phyloP scores from a whole-genome alignment of 2,329 filamentous ascomycete species.

The Helotiales sp. region DNA sequence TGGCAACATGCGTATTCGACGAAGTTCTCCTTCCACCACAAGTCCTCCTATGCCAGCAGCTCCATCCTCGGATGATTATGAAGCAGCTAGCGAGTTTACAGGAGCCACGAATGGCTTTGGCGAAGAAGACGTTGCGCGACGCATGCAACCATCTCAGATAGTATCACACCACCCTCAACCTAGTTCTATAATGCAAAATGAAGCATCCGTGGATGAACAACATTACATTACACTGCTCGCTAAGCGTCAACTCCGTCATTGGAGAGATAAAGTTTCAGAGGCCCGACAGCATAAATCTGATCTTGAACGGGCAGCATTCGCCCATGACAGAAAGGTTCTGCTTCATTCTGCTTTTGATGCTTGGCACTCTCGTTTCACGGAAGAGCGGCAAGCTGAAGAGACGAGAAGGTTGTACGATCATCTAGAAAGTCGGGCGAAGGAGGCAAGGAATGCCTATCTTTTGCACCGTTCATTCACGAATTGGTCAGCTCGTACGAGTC shows the following conservation, averaged over 20 bases:
- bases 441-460: conserved; percentile 65
- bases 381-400: conserved; percentile 33
- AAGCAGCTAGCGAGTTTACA: conserved; percentile 26
- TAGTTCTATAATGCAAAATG: conserved; percentile 24
- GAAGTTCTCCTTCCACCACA: conserved; percentile 16
- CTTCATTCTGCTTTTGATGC: conserved; percentile 52
- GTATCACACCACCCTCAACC: neutral
- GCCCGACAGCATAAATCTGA: conserved; percentile 37
- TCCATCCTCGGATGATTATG: conserved; percentile 21
- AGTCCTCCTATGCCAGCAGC: conserved; percentile 3
- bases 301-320: conserved; percentile 45
- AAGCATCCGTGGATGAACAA: conserved; percentile 27
- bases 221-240: conserved; percentile 20
- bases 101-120: conserved; percentile 24
- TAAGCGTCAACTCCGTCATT: conserved; percentile 22
- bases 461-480: conserved; percentile 64
- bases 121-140: conserved; percentile 14
- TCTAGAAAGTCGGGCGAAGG: conserved; percentile 58
- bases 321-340: conserved; percentile 50
- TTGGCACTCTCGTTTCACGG: conserved; percentile 43
- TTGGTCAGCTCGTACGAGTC: conserved; percentile 66
- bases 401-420: conserved; percentile 54
- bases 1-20: conserved; percentile 28
- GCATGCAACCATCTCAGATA: conserved; percentile 1
- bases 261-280: conserved; percentile 33